Base-by-base conservation (phyloP, 768 basidiomycete genomes). In the Thelephora ganbajun region DNA sequence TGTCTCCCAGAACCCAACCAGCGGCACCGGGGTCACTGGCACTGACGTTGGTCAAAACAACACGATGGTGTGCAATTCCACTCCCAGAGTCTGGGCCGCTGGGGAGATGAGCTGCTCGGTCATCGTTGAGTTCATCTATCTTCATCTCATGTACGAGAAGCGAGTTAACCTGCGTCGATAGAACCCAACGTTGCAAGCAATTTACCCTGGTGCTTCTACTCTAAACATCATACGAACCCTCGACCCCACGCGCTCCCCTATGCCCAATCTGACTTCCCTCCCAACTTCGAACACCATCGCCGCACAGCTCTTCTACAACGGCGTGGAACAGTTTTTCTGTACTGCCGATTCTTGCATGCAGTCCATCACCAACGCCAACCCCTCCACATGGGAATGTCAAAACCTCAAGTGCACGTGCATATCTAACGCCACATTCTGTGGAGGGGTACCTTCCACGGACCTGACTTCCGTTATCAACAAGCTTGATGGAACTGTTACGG, bases 251-350 rank as follows among this genome's bases (percentile, higher is more conserved):
- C 68, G 81, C n/a, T 78, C 84, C 0, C 88, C 86, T 0, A 57
- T 80, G 45, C 76, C 80, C 5, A 74, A 80, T 49, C 58, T 69
- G 3, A 79, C 79, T 5, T 69, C 76, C 6, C 79, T 79, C 52
- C 82, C 81, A 22, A 33, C 59, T 6, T 61, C 66, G 13, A 71
- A 75, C 11, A 67, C 72, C 6, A 61, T 73, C n/a, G 79, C 72
- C 50, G 80, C 80, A 0, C 83, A 88, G 53, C 66, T 90, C 5
- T 79, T 82, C 61, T 90, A 88, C 60, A 69, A 69, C n/a, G 80
- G 84, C 9, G 76, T 80, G 30, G 87, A 92, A 58, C 90, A 96
- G 57, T 97, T 97, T 65, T 85, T 75, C 61, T 97, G 93, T 60
- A 51, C 65, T 9, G 88, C 89, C 0, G 67, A 76, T 52, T 66